A percentile compares a stretch with the other conserved stretches of the same genome.
These are phyloP conservation scores for Microdochium paspali DNA, from an alignment of 2,329 filamentous ascomycete species.

Conservation along the genomic window DNA sequence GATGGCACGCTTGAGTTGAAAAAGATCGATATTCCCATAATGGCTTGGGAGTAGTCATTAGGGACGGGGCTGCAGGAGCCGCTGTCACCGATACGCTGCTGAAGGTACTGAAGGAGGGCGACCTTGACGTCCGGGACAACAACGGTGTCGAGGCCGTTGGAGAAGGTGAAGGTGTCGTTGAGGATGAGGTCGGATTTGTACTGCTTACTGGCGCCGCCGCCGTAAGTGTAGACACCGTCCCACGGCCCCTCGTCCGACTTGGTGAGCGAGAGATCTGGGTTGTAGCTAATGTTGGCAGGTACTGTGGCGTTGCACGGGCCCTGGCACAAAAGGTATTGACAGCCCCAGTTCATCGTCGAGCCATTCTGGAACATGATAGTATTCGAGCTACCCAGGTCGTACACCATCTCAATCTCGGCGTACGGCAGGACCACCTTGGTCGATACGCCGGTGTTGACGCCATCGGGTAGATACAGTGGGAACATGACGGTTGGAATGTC, in stretches of 20 bases:
- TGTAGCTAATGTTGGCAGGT: slow-evolving; percentile 2
- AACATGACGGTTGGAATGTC: background rate
- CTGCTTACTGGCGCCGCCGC: slow-evolving; percentile 8
- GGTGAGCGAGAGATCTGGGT: slow-evolving; percentile 1
- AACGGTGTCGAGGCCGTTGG: slow-evolving; percentile 6
- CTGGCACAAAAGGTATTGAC: slow-evolving; percentile 2
- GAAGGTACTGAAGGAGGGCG: slow-evolving; percentile 14
- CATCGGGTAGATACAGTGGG: background rate
- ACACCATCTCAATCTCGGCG: slow-evolving; percentile 11
- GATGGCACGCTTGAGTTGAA: too few relatives aligned
- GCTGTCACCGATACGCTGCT: slow-evolving; percentile 8
- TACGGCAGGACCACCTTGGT: slow-evolving; percentile 12
- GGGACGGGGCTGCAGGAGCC: slow-evolving; percentile 7
- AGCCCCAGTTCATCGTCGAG: slow-evolving; percentile 7
- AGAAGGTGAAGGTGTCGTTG: slow-evolving; percentile 15
- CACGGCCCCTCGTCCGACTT: slow-evolving; percentile 4
- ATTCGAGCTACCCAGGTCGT: slow-evolving; percentile 13
- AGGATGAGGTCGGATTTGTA: slow-evolving; percentile 5
- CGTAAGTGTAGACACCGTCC: slow-evolving; percentile 8
- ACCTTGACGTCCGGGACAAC: slow-evolving; percentile 13
- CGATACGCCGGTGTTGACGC: background rate
- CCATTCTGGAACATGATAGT: slow-evolving; percentile 12
- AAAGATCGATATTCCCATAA: slow-evolving; percentile 18
- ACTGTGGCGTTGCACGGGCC: slow-evolving; percentile 7
- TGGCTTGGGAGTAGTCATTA: slow-evolving; percentile 15